Evolutionary conservation across 352 stramenopile species (phyloP).

Genomic region (Globisporangium polare): DNA sequence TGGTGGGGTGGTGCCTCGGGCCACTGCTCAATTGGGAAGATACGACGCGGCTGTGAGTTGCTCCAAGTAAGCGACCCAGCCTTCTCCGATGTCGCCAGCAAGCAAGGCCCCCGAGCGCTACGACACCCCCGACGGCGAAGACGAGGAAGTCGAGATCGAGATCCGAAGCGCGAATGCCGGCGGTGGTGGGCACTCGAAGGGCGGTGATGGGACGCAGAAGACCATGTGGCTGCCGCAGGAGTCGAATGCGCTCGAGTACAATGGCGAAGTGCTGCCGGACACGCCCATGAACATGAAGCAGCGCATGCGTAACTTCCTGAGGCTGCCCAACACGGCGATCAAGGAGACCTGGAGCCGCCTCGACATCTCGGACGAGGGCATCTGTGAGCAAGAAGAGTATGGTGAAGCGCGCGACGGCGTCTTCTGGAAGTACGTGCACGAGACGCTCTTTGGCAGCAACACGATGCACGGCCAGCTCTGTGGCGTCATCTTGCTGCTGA

Average conservation of each 20-base stretch:
- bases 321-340: conserved; percentile 28
- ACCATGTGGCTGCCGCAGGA: conserved; percentile 18
- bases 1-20: no score
- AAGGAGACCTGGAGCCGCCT: conserved; percentile 29
- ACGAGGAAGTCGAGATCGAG: conserved; percentile 32
- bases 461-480: conserved; percentile 52
- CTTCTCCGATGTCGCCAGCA: not conserved
- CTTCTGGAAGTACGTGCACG: conserved; percentile 57
- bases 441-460: conserved; percentile 66
- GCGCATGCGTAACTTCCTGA: conserved; percentile 23
- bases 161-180: conserved; percentile 8
- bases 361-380: conserved; percentile 30
- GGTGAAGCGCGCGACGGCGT: conserved; percentile 24
- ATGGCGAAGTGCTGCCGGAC: conserved; percentile 14
- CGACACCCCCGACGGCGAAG: conserved; percentile 20
- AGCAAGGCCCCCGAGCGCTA: conserved; percentile 15
- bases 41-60: not conserved
- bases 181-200: not conserved
- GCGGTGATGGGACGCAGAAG: not conserved
- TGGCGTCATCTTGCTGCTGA: conserved; percentile 57
- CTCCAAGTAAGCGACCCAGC: not conserved
- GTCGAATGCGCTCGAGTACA: conserved; percentile 19
- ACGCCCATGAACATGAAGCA: conserved; percentile 12
- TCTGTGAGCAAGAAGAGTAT: conserved; percentile 33
- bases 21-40: conserved; percentile 8